phyloP scores from a whole-genome alignment of 129 eudicot genomes.

The Pittosporum tobira region DNA sequence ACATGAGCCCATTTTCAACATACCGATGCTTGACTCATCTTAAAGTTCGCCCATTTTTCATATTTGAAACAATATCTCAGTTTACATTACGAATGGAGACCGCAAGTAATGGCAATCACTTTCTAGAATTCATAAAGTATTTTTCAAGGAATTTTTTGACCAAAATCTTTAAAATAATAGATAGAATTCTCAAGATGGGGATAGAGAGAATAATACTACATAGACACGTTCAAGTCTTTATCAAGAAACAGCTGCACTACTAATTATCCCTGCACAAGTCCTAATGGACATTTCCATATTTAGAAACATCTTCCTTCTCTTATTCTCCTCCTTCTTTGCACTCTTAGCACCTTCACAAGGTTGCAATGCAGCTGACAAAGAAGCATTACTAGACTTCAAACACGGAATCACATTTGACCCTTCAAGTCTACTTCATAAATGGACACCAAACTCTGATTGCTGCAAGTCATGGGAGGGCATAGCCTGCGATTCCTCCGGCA shows the following conservation, averaged over 20 bases:
- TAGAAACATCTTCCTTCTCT: constrained; percentile 20
- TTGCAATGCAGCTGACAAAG: constrained; percentile 52
- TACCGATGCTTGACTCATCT: not conserved
- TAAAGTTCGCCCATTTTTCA: not conserved
- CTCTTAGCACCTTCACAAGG: constrained; percentile 20
- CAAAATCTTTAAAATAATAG: too few species aligned
- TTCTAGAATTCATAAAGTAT: too few species aligned
- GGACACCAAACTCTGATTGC: constrained; percentile 61
- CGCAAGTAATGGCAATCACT: too few species aligned
- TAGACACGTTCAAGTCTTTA: not conserved
- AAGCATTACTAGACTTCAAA: constrained; percentile 59
- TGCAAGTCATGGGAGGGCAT: constrained; percentile 74
- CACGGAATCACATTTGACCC: constrained; percentile 61
- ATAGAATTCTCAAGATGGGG: not conserved
- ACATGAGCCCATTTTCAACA: not conserved
- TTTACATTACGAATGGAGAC: too few species aligned
- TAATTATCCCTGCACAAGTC: constrained; percentile 5
- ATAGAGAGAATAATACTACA: not conserved
- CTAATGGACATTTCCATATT: constrained; percentile 19
- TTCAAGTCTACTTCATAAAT: constrained; percentile 42
- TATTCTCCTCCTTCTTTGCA: constrained; percentile 19
- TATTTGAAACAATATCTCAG: too few species aligned
- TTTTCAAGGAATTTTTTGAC: not conserved
- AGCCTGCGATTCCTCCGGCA: constrained; percentile 49
- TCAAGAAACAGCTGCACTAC: not conserved